Percentiles rank a stretch among this genome's conserved stretches.
Evolutionary conservation across 495 filamentous ascomycete genomes (phyloP).

Genomic region (Geoglossum glabrum): DNA sequence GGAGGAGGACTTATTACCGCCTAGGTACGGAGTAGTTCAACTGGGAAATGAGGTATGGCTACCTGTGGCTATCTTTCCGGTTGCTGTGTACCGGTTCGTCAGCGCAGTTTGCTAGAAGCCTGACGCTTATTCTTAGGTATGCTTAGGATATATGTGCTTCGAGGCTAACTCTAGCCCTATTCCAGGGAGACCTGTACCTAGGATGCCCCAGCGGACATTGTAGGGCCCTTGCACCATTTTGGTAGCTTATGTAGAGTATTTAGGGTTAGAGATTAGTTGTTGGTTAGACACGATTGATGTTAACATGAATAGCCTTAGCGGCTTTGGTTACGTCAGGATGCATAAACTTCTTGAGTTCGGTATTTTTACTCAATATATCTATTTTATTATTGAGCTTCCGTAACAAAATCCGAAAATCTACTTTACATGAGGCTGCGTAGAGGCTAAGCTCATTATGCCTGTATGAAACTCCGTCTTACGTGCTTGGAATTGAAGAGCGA

Average conservation of each 20-base stretch:
- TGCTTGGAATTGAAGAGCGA: not conserved
- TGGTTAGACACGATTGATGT: too few species aligned
- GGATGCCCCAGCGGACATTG: constrained; percentile 57
- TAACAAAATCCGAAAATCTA: not conserved
- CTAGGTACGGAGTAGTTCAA: too few species aligned
- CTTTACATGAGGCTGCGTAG: not conserved
- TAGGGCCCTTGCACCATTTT: constrained; percentile 24
- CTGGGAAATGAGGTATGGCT: constrained; percentile 17
- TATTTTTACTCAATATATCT: too few species aligned
- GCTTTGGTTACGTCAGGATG: too few species aligned
- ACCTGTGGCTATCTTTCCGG: constrained; percentile 66
- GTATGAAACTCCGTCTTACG: not conserved
- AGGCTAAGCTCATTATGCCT: not conserved
- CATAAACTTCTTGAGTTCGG: too few species aligned
- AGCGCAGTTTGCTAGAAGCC: too few species aligned
- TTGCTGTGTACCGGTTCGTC: constrained; percentile 28
- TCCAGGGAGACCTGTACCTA: constrained; percentile 23
- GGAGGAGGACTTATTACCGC: too few species aligned
- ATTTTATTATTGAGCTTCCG: too few species aligned
- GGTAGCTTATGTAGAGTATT: too few species aligned
- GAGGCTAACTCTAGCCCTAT: not conserved
- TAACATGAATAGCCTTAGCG: too few species aligned
- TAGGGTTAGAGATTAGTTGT: too few species aligned
- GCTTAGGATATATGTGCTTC: not conserved
- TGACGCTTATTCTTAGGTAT: too few species aligned